phyloP scores from a whole-genome alignment of 2,329 filamentous ascomycete species.

The Phyllosticta paracitricarpa region DNA sequence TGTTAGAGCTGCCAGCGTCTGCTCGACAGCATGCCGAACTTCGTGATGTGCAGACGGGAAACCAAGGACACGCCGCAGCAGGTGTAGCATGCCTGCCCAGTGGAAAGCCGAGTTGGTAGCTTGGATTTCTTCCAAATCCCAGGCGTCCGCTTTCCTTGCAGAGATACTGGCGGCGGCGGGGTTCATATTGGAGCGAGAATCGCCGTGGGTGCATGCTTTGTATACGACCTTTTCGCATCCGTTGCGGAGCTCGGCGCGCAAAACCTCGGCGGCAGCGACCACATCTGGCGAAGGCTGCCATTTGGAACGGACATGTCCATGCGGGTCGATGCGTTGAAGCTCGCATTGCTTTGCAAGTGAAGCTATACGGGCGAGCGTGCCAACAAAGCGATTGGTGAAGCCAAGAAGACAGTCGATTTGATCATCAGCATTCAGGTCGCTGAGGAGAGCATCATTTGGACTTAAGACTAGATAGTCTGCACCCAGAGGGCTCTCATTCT shows the following conservation, averaged over 20 bases:
- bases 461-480: constrained; percentile 24
- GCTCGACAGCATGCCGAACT: constrained; percentile 53
- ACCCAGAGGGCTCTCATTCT: constrained; percentile 33
- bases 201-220: constrained; percentile 27
- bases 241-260: constrained; percentile 53
- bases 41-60: constrained; percentile 46
- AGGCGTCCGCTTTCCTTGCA: constrained; percentile 30
- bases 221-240: constrained; percentile 34
- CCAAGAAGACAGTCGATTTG: constrained; percentile 74
- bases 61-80: constrained; percentile 63
- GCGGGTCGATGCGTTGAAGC: constrained; percentile 43
- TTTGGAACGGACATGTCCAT: constrained; percentile 38
- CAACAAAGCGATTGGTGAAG: constrained; percentile 62
- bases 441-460: constrained; percentile 41
- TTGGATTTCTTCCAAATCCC: constrained; percentile 37
- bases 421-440: constrained; percentile 42
- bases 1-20: constrained; percentile 53
- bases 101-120: constrained; percentile 10
- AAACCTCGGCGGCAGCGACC: constrained; percentile 45
- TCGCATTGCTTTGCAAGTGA: constrained; percentile 62
- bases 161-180: constrained; percentile 18
- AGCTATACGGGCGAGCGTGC: constrained; percentile 61
- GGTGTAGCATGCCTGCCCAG: constrained; percentile 53
- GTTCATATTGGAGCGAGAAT: constrained; percentile 30
- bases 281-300: constrained; percentile 51